Percentiles rank a stretch among this genome's conserved stretches.
These are phyloP conservation scores for Sutorius australiensis DNA, from an alignment of 768 basidiomycete species.

Conservation along the genomic window DNA sequence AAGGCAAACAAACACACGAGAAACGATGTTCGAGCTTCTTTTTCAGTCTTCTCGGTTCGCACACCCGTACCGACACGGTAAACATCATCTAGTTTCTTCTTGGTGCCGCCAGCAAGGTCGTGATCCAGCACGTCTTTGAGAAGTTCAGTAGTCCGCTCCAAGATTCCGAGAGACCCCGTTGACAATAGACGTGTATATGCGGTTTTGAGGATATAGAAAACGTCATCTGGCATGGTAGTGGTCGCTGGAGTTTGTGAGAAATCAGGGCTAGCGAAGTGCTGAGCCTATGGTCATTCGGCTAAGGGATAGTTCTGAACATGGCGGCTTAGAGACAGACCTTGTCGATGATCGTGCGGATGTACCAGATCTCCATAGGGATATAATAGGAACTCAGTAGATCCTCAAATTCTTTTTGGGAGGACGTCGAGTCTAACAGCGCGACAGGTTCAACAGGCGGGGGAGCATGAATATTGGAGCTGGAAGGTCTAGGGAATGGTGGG, in stretches of 20 bases:
- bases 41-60: conserved; percentile 72
- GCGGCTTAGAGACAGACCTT: conserved; percentile 50
- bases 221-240: conserved; percentile 87
- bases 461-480: not conserved
- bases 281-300: conserved; percentile 55
- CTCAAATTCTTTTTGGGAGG: conserved; percentile 58
- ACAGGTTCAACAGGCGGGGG: conserved; percentile 8
- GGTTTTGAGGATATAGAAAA: conserved; percentile 91
- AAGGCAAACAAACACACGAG: conserved; percentile 55
- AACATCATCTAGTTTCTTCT: conserved; percentile 84
- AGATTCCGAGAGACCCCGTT: conserved; percentile 60
- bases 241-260: conserved; percentile 55
- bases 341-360: conserved; percentile 78
- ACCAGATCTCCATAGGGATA: conserved; percentile 89
- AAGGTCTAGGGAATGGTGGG: not conserved
- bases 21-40: conserved; percentile 74
- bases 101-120: conserved; percentile 78
- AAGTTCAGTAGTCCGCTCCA: conserved; percentile 56
- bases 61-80: conserved; percentile 56
- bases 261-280: conserved; percentile 77
- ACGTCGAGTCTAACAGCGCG: conserved; percentile 42
- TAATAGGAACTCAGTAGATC: conserved; percentile 72
- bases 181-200: conserved; percentile 75
- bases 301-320: not conserved
- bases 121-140: conserved; percentile 75